These are phyloP conservation scores for Coemansia sp. DNA, from an alignment of 192 early-diverging fungal genomes.

Conservation along the genomic window DNA sequence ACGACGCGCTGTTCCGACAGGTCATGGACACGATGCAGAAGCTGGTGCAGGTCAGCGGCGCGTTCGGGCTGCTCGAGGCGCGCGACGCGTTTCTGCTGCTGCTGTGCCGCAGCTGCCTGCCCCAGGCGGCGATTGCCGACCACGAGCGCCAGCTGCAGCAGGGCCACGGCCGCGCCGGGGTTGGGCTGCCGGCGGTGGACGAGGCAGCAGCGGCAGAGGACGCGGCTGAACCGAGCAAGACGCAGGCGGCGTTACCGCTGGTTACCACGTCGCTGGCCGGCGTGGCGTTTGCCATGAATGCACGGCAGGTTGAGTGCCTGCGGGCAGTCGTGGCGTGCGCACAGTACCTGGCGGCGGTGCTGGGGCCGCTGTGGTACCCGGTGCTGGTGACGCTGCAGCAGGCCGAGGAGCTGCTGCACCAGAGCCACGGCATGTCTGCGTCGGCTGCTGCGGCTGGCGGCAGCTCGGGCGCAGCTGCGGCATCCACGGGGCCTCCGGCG, in stretches of 20 bases:
- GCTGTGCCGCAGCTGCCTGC: constrained; percentile 82
- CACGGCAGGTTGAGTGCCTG: constrained; percentile 75
- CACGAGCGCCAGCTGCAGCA: constrained; percentile 23
- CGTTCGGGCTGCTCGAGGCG: constrained; percentile 69
- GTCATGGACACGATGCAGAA: constrained; percentile 67
- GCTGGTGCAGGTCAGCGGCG: constrained; percentile 75
- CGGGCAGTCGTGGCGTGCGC: constrained; percentile 68
- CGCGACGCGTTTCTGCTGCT: constrained; percentile 81
- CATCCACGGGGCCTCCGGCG: too few relatives aligned
- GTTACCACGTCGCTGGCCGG: constrained; percentile 17
- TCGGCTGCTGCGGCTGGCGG: neutral
- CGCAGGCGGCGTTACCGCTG: constrained; percentile 11
- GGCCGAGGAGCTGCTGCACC: constrained; percentile 71
- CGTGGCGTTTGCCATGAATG: constrained; percentile 54
- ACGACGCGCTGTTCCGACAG: constrained; percentile 76
- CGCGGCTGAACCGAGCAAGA: neutral
- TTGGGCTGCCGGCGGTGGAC: neutral
- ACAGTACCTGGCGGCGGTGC: constrained; percentile 63
- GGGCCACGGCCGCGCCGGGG: neutral
- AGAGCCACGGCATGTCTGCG: constrained; percentile 11
- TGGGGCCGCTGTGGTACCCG: constrained; percentile 83
- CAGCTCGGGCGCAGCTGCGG: neutral
- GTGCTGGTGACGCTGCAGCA: constrained; percentile 85
- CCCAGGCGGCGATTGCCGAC: constrained; percentile 45
- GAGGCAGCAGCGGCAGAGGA: neutral